These are phyloP conservation scores for Pulicaria dysenterica DNA, from an alignment of 129 eudicot genomes.

Conservation along the genomic window DNA sequence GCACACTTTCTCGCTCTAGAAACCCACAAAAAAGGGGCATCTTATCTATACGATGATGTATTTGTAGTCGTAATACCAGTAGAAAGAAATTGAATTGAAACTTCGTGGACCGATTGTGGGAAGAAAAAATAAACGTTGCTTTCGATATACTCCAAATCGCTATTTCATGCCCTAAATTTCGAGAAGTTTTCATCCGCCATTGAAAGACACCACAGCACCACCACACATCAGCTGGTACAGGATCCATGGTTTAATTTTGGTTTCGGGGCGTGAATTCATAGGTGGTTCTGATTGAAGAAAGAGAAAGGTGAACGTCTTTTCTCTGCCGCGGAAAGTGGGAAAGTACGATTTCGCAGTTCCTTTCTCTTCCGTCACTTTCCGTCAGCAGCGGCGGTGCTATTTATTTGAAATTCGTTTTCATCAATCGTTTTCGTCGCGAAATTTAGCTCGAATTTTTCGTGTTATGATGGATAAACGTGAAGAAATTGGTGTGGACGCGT, in stretches of 20 bases:
- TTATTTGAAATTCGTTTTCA: neutral
- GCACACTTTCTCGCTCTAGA: slow-evolving; percentile 13
- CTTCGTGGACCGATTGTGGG: slow-evolving; percentile 15
- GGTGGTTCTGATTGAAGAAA: slow-evolving; percentile 23
- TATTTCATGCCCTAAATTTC: slow-evolving; percentile 1
- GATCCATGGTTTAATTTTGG: neutral
- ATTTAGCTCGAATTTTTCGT: slow-evolving; percentile 11
- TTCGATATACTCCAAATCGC: slow-evolving; percentile 40
- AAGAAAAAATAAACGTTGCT: slow-evolving; percentile 36
- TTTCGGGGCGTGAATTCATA: neutral
- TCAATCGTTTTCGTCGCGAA: slow-evolving; percentile 1
- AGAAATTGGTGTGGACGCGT: slow-evolving; percentile 40
- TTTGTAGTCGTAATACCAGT: slow-evolving; percentile 3
- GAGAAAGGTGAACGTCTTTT: slow-evolving; percentile 27
- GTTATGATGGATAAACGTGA: slow-evolving; percentile 30
- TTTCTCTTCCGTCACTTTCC: slow-evolving; percentile 35
- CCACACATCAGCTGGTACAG: slow-evolving; percentile 10
- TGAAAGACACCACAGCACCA: slow-evolving; percentile 9
- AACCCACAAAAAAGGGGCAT: slow-evolving; percentile 18
- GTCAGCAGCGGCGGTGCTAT: slow-evolving; percentile 5
- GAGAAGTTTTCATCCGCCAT: slow-evolving; percentile 28
- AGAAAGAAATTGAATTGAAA: slow-evolving; percentile 20
- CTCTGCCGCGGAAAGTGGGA: slow-evolving; percentile 27
- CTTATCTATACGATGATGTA: slow-evolving; percentile 12
- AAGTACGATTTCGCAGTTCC: slow-evolving; percentile 36